These are phyloP conservation scores for Mycena leptocephala DNA, from an alignment of 768 basidiomycete genomes.

Conservation along the genomic window DNA sequence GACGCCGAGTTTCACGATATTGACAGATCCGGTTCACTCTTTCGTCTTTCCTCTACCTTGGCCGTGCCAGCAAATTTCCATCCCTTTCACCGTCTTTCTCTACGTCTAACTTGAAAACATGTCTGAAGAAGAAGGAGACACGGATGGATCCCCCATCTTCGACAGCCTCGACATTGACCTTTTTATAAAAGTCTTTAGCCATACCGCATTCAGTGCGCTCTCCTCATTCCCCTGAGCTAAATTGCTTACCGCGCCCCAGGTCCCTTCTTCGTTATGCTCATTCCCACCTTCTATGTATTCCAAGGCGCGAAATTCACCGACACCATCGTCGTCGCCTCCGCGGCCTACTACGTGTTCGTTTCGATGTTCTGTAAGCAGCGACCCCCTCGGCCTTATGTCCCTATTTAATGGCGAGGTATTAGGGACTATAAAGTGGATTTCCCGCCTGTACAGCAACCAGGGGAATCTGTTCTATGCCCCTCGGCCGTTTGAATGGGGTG, in stretches of 20 bases:
- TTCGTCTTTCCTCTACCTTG: constrained; percentile 79
- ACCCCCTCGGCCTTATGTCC: neutral
- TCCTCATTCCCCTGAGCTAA: constrained; percentile 6
- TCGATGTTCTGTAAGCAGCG: constrained; percentile 77
- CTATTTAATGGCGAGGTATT: neutral
- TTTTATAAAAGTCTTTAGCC: constrained; percentile 82
- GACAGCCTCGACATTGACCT: constrained; percentile 86
- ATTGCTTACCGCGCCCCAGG: constrained; percentile 58
- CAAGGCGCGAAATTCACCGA: constrained; percentile 73
- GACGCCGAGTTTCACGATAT: neutral
- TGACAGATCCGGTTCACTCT: too few species aligned
- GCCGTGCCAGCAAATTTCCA: constrained; percentile 73
- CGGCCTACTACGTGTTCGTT: constrained; percentile 71
- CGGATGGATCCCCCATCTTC: constrained; percentile 68
- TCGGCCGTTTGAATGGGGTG: constrained; percentile 82
- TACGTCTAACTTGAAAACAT: constrained; percentile 37
- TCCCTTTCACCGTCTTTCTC: constrained; percentile 56
- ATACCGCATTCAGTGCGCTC: constrained; percentile 86
- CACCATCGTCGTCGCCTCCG: constrained; percentile 66
- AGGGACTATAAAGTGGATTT: constrained; percentile 84
- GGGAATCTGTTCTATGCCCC: constrained; percentile 75
- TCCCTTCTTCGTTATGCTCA: constrained; percentile 87
- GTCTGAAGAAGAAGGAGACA: constrained; percentile 40
- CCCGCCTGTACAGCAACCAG: constrained; percentile 83
- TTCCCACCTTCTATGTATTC: constrained; percentile 86